Percentiles rank a stretch among this genome's conserved stretches.
Evolutionary conservation across 1,139 yeast species (phyloP).

Genomic region (Sugiyamaella sp.): DNA sequence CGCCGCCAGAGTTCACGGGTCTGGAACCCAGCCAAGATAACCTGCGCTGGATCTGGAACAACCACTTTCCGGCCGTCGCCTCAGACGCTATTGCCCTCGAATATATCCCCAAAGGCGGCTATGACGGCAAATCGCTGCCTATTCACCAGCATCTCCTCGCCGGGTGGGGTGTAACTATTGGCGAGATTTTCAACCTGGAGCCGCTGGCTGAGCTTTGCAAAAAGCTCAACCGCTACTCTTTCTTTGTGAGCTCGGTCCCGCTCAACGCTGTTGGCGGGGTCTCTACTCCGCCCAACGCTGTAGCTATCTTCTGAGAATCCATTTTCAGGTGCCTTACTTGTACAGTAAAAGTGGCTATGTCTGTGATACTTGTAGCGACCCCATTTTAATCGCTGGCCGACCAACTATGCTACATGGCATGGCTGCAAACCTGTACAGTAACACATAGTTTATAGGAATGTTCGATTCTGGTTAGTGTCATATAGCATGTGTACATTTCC

Average conservation of each 20-base stretch:
- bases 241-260: conserved; percentile 39
- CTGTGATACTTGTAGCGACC: too few species aligned
- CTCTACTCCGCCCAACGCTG: conserved; percentile 40
- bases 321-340: too few species aligned
- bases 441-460: too few species aligned
- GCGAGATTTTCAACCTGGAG: conserved; percentile 37
- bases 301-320: conserved; percentile 40
- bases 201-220: conserved; percentile 33
- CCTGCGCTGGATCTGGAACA: conserved; percentile 35
- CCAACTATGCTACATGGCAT: too few species aligned
- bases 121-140: conserved; percentile 28
- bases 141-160: conserved; percentile 28
- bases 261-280: conserved; percentile 40
- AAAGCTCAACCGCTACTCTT: conserved; percentile 32
- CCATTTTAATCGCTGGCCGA: too few species aligned
- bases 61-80: conserved; percentile 38
- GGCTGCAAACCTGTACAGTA: too few species aligned
- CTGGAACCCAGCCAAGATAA: conserved; percentile 33
- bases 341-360: too few species aligned
- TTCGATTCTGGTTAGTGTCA: too few species aligned
- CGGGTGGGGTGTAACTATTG: conserved; percentile 28
- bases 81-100: conserved; percentile 38
- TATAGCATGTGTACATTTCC: too few species aligned
- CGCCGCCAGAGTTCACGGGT: conserved; percentile 28
- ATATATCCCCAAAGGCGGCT: conserved; percentile 29